Percentiles rank a stretch among this genome's conserved stretches.
phyloP scores from a whole-genome alignment of 306 rosid genomes.

The Abrus precatorius region DNA sequence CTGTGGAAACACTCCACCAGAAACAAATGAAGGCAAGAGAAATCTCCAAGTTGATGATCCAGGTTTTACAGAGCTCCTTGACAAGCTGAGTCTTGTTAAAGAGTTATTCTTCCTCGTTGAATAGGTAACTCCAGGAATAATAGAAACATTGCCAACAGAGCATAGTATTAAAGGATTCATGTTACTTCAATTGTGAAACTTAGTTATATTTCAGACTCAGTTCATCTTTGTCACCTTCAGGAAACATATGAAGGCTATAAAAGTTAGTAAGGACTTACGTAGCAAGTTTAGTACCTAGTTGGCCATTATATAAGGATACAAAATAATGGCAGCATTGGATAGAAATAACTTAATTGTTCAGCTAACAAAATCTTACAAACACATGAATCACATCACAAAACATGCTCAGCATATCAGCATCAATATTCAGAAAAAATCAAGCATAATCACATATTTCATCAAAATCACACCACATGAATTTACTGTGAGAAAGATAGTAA shows the following conservation, averaged over 20 bases:
- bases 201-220: slow-evolving; percentile 42
- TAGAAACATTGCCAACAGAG: slow-evolving; percentile 73
- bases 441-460: slow-evolving; percentile 26
- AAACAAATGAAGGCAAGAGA: slow-evolving; percentile 65
- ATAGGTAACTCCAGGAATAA: slow-evolving; percentile 74
- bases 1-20: slow-evolving; percentile 63
- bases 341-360: slow-evolving; percentile 23
- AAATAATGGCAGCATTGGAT: background rate
- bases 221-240: slow-evolving; percentile 48
- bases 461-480: slow-evolving; percentile 16
- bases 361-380: slow-evolving; percentile 28
- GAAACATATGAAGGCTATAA: slow-evolving; percentile 39
- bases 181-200: slow-evolving; percentile 52
- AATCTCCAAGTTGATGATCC: slow-evolving; percentile 58
- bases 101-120: slow-evolving; percentile 60
- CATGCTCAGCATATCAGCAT: slow-evolving; percentile 28
- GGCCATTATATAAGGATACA: background rate
- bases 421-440: slow-evolving; percentile 28
- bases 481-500: slow-evolving; percentile 12
- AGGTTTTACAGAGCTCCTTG: slow-evolving; percentile 61
- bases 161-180: slow-evolving; percentile 77
- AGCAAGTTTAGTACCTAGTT: slow-evolving; percentile 23
- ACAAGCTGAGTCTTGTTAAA: slow-evolving; percentile 64
- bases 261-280: background rate
- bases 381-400: slow-evolving; percentile 20